These are phyloP conservation scores for Ganoderma lingzhi DNA, from an alignment of 1,284 basidiomycete genomes.

Conservation along the genomic window DNA sequence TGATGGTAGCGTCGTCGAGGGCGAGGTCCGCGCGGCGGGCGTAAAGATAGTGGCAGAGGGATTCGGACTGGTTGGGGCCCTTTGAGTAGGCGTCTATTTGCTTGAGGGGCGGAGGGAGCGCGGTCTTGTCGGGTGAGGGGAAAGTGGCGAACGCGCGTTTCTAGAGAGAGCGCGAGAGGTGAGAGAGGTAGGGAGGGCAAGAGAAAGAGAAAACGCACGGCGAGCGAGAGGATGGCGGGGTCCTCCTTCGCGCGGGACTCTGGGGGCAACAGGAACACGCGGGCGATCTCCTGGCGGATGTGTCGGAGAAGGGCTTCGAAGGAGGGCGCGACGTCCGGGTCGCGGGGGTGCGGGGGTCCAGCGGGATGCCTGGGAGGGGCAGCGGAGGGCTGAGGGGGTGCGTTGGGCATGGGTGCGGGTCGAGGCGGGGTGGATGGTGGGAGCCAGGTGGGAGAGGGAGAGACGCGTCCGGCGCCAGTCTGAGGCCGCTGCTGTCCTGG, in stretches of 20 bases:
- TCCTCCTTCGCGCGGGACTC: constrained; percentile 30
- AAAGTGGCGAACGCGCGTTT: constrained; percentile 29
- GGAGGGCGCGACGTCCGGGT: constrained; percentile 25
- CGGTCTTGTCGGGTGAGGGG: constrained; percentile 26
- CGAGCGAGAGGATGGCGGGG: constrained; percentile 28
- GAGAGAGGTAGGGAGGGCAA: constrained; percentile 4
- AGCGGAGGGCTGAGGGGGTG: constrained; percentile 19
- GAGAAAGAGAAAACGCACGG: constrained; percentile 19
- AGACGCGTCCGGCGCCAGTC: constrained; percentile 33
- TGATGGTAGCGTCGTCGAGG: constrained; percentile 24
- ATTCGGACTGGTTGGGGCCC: constrained; percentile 24
- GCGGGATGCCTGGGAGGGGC: constrained; percentile 15
- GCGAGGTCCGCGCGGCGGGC: constrained; percentile 29
- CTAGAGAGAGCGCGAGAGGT: constrained; percentile 26
- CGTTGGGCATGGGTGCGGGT: constrained; percentile 21
- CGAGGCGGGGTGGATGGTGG: constrained; percentile 20
- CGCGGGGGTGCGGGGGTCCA: constrained; percentile 16
- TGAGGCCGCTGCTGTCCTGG: constrained; percentile 11
- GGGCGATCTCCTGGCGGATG: constrained; percentile 32
- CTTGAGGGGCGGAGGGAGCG: constrained; percentile 33
- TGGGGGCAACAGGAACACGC: constrained; percentile 29
- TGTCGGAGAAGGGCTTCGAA: constrained; percentile 30
- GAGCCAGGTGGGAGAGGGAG: constrained; percentile 32
- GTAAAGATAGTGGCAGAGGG: constrained; percentile 31
- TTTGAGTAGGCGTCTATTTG: constrained; percentile 33